A percentile compares a stretch with the other conserved stretches of the same genome.
phyloP scores from a whole-genome alignment of 805 yeast genomes.

The Candida hungchunana region DNA sequence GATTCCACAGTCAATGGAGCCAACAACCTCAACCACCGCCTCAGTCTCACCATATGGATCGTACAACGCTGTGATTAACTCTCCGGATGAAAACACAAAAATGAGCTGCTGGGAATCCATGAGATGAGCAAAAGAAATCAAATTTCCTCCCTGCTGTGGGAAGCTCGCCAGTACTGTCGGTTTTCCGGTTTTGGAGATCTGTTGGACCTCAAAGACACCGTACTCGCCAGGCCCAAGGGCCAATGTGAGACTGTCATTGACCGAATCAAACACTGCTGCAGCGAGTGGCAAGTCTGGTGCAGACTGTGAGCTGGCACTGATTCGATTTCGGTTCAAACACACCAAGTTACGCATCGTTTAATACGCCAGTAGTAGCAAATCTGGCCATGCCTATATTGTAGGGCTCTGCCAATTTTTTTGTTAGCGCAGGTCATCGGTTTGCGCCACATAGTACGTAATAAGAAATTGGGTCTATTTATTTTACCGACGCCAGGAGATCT shows the following conservation, averaged over 20 bases:
- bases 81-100: slow-evolving; percentile 71
- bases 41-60: slow-evolving; percentile 39
- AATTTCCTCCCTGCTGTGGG: slow-evolving; percentile 38
- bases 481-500: slow-evolving; percentile 28
- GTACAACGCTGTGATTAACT: slow-evolving; percentile 62
- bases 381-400: too few relatives aligned
- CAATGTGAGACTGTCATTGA: slow-evolving; percentile 67
- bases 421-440: background rate
- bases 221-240: slow-evolving; percentile 54
- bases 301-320: slow-evolving; percentile 48
- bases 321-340: slow-evolving; percentile 49
- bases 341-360: slow-evolving; percentile 44
- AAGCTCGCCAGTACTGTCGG: slow-evolving; percentile 56
- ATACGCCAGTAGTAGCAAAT: background rate
- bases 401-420: background rate
- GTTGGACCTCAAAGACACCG: slow-evolving; percentile 69
- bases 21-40: slow-evolving; percentile 65
- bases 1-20: slow-evolving; percentile 75
- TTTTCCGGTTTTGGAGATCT: slow-evolving; percentile 62
- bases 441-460: background rate
- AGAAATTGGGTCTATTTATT: background rate
- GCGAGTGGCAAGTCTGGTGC: slow-evolving; percentile 61
- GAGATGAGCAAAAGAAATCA: slow-evolving; percentile 62
- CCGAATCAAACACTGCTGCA: slow-evolving; percentile 62
- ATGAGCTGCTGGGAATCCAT: slow-evolving; percentile 64